These are phyloP conservation scores for slime mould (Dictyostelium discoideum) DNA, from an alignment of 78 protist species.

Conservation along the genomic window DNA sequence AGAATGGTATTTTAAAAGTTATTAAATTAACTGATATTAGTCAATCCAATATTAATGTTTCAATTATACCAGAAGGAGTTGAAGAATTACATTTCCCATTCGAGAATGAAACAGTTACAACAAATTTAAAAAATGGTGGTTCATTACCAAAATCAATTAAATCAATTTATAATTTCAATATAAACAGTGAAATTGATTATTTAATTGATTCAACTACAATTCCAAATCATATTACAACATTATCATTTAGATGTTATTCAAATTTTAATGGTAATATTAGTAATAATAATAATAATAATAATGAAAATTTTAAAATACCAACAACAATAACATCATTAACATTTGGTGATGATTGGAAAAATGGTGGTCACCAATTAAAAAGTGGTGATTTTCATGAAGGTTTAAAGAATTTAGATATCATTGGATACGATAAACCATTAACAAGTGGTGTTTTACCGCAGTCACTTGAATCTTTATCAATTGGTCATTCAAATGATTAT, in stretches of 20 bases:
- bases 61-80: background rate
- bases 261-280: background rate
- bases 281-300: background rate
- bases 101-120: background rate
- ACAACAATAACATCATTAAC: background rate
- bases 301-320: background rate
- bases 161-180: background rate
- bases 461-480: background rate
- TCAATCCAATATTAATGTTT: background rate
- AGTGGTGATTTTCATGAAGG: background rate
- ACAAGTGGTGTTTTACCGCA: background rate
- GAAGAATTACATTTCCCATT: background rate
- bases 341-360: background rate
- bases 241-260: background rate
- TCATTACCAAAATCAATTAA: background rate
- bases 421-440: background rate
- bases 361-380: background rate
- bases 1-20: background rate
- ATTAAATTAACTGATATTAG: background rate
- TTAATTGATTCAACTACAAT: background rate
- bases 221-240: background rate
- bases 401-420: background rate
- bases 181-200: background rate
- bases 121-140: background rate
- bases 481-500: background rate